These are phyloP conservation scores for Stemphylium lycopersici DNA, from an alignment of 2,329 filamentous ascomycete species.

Conservation along the genomic window DNA sequence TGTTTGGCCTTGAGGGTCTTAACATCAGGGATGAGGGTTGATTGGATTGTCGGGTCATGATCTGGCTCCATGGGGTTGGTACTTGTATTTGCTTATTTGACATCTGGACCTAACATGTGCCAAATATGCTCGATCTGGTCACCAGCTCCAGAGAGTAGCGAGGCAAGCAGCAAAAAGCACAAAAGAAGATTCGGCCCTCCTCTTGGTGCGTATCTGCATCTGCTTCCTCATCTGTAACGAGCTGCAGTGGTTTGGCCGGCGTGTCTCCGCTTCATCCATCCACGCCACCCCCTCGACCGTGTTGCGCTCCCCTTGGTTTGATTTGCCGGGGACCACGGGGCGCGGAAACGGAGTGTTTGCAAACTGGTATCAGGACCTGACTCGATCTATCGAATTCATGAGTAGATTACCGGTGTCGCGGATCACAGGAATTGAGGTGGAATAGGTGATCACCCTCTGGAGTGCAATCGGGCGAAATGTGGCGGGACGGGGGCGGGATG, in stretches of 20 bases:
- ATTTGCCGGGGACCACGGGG: neutral
- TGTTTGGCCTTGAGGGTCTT: conserved; percentile 1
- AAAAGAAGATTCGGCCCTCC: neutral
- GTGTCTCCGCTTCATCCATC: conserved; percentile 2
- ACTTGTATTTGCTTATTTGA: conserved; percentile 9
- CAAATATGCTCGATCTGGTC: neutral
- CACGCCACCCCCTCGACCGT: neutral
- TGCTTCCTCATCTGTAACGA: conserved; percentile 3
- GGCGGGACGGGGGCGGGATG: conserved; percentile 3
- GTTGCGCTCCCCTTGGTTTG: neutral
- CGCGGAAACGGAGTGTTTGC: conserved; percentile 1
- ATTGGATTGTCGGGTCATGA: conserved; percentile 6
- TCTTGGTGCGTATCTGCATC: conserved; percentile 1
- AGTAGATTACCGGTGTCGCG: neutral
- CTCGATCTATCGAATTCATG: neutral
- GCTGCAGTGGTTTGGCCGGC: conserved; percentile 2
- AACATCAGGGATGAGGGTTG: neutral
- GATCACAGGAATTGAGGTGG: neutral
- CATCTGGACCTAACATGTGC: neutral
- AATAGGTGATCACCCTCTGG: neutral
- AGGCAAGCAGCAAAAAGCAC: neutral
- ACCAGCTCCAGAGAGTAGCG: neutral
- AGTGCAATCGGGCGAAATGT: neutral
- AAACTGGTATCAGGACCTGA: neutral
- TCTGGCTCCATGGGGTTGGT: conserved; percentile 5